phyloP scores from a whole-genome alignment of 139 green algal genomes.

The Closterium sp. region DNA sequence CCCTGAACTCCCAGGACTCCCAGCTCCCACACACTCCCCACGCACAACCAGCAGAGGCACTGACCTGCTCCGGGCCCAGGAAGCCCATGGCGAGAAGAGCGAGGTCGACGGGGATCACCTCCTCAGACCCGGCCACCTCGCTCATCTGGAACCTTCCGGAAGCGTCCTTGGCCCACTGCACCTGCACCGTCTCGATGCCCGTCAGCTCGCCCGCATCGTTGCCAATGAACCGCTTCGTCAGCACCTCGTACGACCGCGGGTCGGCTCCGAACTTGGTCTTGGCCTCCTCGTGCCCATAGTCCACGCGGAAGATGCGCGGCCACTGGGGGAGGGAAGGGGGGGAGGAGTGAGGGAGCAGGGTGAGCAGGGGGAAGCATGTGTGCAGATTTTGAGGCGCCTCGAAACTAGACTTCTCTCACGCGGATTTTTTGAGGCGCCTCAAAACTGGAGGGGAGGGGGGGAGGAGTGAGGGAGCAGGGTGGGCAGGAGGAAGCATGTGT shows the following conservation, averaged over 20 bases:
- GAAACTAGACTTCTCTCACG: too few species aligned
- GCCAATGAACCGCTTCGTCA: slow-evolving; percentile 91
- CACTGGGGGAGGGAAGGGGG: slow-evolving; percentile 55
- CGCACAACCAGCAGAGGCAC: too few species aligned
- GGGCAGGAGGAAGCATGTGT: too few species aligned
- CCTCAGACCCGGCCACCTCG: slow-evolving; percentile 70
- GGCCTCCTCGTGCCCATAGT: slow-evolving; percentile 95
- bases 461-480: too few species aligned
- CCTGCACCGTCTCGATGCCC: slow-evolving; percentile 67
- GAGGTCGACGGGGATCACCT: slow-evolving; percentile 84
- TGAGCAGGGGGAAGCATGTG: too few species aligned
- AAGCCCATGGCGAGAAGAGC: slow-evolving; percentile 96
- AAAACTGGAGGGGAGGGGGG: too few species aligned
- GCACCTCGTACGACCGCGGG: slow-evolving; percentile 86
- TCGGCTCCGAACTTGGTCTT: slow-evolving; percentile 66
- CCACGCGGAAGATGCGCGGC: slow-evolving; percentile 80
- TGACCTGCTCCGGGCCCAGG: slow-evolving; percentile 83
- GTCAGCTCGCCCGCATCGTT: slow-evolving; percentile 74
- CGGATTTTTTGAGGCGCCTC: too few species aligned
- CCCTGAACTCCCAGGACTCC: too few species aligned
- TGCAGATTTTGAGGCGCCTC: too few species aligned
- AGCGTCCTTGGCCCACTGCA: slow-evolving; percentile 44
- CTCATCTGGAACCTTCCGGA: slow-evolving; percentile 60
- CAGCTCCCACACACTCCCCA: too few species aligned
- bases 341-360: too few species aligned